Conservation (phyloP, 768 basidiomycete genomes). For the Mrakia frigida region DNA sequence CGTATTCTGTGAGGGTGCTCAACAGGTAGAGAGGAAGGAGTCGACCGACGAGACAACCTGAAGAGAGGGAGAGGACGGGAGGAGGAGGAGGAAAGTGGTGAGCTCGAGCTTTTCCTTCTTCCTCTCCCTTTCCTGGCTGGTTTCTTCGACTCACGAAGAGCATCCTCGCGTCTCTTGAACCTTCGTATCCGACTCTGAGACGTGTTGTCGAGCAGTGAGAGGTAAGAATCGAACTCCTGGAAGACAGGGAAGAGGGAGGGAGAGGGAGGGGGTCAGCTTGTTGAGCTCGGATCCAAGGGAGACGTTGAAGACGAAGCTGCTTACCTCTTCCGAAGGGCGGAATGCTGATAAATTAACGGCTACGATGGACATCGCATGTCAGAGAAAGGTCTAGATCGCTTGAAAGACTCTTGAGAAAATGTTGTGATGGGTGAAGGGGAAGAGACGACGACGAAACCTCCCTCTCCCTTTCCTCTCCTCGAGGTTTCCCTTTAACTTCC, state of each 20-base stretch:
- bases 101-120: neutral
- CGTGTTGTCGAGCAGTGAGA: neutral
- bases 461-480: no score
- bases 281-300: neutral
- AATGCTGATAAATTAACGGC: neutral
- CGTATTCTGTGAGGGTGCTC: neutral
- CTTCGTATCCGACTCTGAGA: conserved; percentile 4
- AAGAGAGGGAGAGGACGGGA: neutral
- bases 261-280: neutral
- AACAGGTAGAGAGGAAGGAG: conserved; percentile 5
- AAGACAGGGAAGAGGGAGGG: neutral
- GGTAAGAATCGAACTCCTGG: neutral
- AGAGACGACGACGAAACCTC: no score
- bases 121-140: neutral
- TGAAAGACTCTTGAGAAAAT: no score
- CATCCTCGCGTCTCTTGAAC: neutral
- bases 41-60: conserved; percentile 10
- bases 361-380: conserved; percentile 3
- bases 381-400: no score
- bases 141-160: neutral
- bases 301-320: neutral
- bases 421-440: no score
- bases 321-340: neutral
- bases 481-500: no score
- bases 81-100: neutral